A percentile compares a stretch with the other conserved stretches of the same genome.
These are phyloP conservation scores for Knufia petricola DNA, from an alignment of 2,329 filamentous ascomycete genomes.

Conservation along the genomic window DNA sequence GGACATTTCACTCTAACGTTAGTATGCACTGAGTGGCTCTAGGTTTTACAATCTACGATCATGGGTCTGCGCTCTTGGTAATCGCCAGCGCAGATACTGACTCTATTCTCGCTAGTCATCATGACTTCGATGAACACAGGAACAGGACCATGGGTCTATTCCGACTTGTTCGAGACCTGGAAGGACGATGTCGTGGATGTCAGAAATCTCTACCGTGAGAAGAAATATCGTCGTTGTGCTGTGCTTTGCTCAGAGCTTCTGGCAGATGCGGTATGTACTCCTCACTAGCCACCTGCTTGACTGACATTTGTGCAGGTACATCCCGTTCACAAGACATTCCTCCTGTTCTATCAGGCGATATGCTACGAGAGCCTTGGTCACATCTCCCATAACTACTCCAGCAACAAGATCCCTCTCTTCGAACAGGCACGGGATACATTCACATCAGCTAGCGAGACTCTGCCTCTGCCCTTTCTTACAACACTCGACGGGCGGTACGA, in stretches of 20 bases:
- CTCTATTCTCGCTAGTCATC: background rate
- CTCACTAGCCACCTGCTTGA: background rate
- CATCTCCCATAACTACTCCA: slow-evolving; percentile 20
- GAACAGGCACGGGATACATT: slow-evolving; percentile 18
- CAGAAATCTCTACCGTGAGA: slow-evolving; percentile 6
- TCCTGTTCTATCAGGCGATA: slow-evolving; percentile 21
- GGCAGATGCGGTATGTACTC: background rate
- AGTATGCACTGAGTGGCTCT: too few relatives aligned
- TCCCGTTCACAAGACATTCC: slow-evolving; percentile 18
- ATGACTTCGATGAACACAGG: background rate
- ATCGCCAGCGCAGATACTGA: too few relatives aligned
- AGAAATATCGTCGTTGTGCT: slow-evolving; percentile 4
- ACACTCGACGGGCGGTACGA: slow-evolving; percentile 9
- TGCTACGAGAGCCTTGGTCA: slow-evolving; percentile 21
- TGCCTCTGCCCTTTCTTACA: slow-evolving; percentile 16
- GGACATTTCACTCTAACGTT: too few relatives aligned
- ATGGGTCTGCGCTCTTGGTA: too few relatives aligned
- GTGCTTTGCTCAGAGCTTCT: slow-evolving; percentile 5
- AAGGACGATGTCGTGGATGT: slow-evolving; percentile 6
- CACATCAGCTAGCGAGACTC: slow-evolving; percentile 11
- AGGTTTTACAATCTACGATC: too few relatives aligned
- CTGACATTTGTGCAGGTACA: slow-evolving; percentile 14
- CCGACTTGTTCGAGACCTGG: background rate
- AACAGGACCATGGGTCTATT: background rate
- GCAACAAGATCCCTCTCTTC: slow-evolving; percentile 18